Evolutionary conservation across 2,329 filamentous ascomycete species (phyloP), one percentile per base, ranked within the genome.

Genomic region (Aspergillus alliaceus): DNA sequence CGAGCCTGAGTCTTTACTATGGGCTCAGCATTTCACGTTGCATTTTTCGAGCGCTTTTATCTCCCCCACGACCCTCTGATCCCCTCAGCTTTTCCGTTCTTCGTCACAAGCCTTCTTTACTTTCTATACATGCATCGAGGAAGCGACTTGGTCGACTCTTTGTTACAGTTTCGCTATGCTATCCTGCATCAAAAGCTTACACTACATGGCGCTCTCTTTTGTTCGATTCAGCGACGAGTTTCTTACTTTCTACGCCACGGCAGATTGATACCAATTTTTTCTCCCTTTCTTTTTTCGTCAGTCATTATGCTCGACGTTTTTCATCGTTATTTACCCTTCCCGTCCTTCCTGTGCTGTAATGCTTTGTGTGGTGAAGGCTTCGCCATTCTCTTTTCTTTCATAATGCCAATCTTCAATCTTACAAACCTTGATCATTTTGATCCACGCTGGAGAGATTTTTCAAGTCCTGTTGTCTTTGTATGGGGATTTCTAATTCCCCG

Each of bases 241-340:
- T 51, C 59, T 63, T 66, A 37, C 52, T 67, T 58, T 62, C 60
- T 66, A 60, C 25, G 18, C 44, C 44, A 62, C 67, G n/a, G 66
- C 70, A 67, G 69, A 66, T 67, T 72, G 71, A 74, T 72, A 74
- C 71, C 70, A 71, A 63, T 53, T 51, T 54, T 53, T 56, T 27
- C 39, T 39, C 34, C 40, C 51, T 40, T 39, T 31, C 29, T 11
- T 51, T 18, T 18, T 11, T 15, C 18, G 18, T 22, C n/a, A 31
- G 32, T 48, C 11, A 22, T 20, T n/a, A 34, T 22, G n/a, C 6
- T 9, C 15, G 44, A 6, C 25, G 29, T 9, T 48, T 32, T 32
- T 20, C 27, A 31, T 47, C 12, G 18, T n/a, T 32, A 32, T 11
- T 8, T 48, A 11, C n/a, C n/a, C 1, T 32, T 24, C 32, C 22